Evolutionary conservation across 2,329 filamentous ascomycete genomes (phyloP).

Genomic region (Calonectria montana): DNA sequence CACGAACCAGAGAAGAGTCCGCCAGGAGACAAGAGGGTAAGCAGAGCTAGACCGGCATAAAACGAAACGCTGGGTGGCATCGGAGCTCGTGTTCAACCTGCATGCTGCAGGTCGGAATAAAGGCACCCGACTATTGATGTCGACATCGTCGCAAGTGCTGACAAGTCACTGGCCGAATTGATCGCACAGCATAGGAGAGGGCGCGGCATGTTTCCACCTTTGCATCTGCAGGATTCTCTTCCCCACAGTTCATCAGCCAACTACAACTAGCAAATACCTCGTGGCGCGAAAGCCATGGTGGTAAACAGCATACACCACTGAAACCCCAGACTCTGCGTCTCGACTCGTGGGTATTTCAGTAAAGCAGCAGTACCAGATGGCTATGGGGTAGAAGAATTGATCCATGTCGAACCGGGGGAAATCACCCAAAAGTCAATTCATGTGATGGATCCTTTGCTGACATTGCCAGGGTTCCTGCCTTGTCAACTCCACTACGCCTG

Average conservation of each 20-base stretch:
- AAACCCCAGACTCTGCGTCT: too few relatives aligned
- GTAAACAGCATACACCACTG: background rate
- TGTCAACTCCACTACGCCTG: background rate
- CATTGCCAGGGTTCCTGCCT: background rate
- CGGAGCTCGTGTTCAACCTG: background rate
- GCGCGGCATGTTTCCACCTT: background rate
- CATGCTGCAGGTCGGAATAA: slow-evolving; percentile 6
- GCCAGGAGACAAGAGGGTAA: background rate
- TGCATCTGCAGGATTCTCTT: background rate
- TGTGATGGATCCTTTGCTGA: background rate
- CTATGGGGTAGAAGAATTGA: background rate
- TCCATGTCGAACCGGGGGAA: background rate
- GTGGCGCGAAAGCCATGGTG: background rate
- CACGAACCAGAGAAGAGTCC: background rate
- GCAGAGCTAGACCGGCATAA: background rate
- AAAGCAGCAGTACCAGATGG: too few relatives aligned
- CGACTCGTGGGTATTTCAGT: background rate
- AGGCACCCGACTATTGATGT: background rate
- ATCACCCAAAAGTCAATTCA: background rate
- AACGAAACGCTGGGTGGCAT: background rate
- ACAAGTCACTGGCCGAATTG: background rate
- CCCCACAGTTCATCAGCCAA: background rate
- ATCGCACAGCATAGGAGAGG: background rate
- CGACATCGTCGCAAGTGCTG: background rate
- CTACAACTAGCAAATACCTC: background rate